Base-by-base conservation (phyloP, 2,329 filamentous ascomycete genomes). In the Chaetomiaceae sp. region DNA sequence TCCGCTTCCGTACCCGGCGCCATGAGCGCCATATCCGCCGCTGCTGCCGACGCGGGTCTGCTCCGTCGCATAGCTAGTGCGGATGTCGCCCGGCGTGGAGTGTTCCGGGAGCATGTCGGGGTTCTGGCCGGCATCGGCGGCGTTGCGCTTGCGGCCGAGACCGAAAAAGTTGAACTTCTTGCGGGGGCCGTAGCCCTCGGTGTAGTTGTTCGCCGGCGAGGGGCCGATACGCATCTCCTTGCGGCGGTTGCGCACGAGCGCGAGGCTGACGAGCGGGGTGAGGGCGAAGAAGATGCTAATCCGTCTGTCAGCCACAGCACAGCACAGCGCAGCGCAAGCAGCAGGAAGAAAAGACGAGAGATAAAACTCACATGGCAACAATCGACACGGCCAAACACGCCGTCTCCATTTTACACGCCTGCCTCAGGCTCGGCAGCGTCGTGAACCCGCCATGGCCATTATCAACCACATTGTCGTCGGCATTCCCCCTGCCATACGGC, bases 301-400 rank as follows among this genome's bases (percentile, higher is more conserved):
- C 23, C 16, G 5, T 43, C n/a, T 27, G 53, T 52, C 27, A 52
- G 20, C 7, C 8, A 19, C 16, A 20, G n/a, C n/a, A n/a, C n/a
- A n/a, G n/a, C n/a, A n/a, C n/a, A 5, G 25, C 7, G 3, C 8
- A 16, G n/a, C 17, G 12, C 5, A 3, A 4, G 13, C 8, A 12
- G 2, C 5, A 17, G 14, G 7, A 8, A 14, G 17, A 12, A 16
- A n/a, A 14, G 16, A 19, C 9, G 23, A 25, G 13, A 17, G 16
- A 17, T 9, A 2, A 8, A 16, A 59, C 74, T 71, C 74, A 90
- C 83, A 87, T 82, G 63, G 78, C 86, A 50, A 90, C 79, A 54
- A 96, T 86, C 25, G 90, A 73, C 14, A 93, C 83, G 3, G 87
- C 86, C 58, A 96, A 84, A 54, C 76, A 79, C 39, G 85, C 89